Conservation (phyloP, 2,329 filamentous ascomycete genomes). For the Calonectria honghensis region DNA sequence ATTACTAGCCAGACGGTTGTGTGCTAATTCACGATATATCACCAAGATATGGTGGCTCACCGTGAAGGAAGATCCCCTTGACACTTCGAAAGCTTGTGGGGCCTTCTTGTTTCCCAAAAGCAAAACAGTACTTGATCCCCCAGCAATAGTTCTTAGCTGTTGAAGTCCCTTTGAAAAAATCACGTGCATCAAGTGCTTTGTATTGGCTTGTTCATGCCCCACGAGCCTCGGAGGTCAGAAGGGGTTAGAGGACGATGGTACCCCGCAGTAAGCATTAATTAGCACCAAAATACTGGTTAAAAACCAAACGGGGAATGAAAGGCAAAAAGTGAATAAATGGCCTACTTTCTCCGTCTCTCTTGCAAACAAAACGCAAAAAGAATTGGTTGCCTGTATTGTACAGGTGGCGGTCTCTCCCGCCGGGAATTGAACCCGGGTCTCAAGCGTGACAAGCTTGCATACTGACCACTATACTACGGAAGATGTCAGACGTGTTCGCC, state of each 20-base stretch:
- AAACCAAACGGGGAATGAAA: neutral
- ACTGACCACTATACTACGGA: slow-evolving; percentile 44
- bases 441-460: slow-evolving; percentile 41
- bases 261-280: neutral
- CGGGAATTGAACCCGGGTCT: slow-evolving; percentile 42
- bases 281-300: too few relatives aligned
- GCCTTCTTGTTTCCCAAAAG: too few relatives aligned
- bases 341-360: too few relatives aligned
- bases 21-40: slow-evolving; percentile 24
- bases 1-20: neutral
- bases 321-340: neutral
- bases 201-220: too few relatives aligned
- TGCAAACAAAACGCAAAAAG: neutral
- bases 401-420: slow-evolving; percentile 40
- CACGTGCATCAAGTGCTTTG: too few relatives aligned
- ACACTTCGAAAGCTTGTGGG: too few relatives aligned
- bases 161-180: too few relatives aligned
- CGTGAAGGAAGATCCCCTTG: neutral
- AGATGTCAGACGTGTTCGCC: slow-evolving; percentile 38
- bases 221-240: too few relatives aligned
- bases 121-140: too few relatives aligned
- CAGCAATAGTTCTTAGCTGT: too few relatives aligned
- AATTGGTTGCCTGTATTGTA: slow-evolving; percentile 23
- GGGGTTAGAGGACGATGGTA: neutral
- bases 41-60: neutral